Evolutionary conservation across 75 land plant genomes (phyloP), one percentile per base, ranked within the genome.

Genomic region (Pinus albicaulis): DNA sequence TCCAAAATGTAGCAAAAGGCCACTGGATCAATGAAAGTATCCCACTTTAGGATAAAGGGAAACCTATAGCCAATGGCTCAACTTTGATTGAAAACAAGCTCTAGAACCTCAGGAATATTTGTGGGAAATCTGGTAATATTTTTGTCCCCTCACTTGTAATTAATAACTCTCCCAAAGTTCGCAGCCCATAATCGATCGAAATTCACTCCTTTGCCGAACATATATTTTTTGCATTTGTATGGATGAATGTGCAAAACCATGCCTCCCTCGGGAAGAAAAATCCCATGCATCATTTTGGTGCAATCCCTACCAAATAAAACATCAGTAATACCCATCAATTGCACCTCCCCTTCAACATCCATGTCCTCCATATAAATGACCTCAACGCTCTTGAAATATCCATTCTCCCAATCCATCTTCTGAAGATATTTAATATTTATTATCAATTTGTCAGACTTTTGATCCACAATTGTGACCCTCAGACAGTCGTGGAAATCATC

Each of bases 141-240:
- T n/a, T 53, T 22, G n/a, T 74, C 63, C 15, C 64, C 76, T 8
- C 31, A 74, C 3, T 74, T 28, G 14, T 74, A n/a, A 5, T 69
- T 63, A 3, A 74, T 15, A 5, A 74, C 76, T 34, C 63, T 28
- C 65, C 76, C 76, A 2, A 64, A 69, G 24, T 56, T 28, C 0
- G 76, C 76, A 13, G 63, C 23, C 65, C 61, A 74, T 5, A 74
- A 26, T 0, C 76, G 59, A n/a, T 74, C 23, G 44, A 74, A 74
- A 28, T 74, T 74, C 11, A 34, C 20, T 24, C 76, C 76, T n/a
- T 74, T 74, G 2, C 63, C 64, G 0, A 31, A 1, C 31, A 74
- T 8, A 74, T 23, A 74, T 38, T 13, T 20, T 20, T 28, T 38
- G 34, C 76, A 74, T 28, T 28, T 28, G 28, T 28, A 28, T 28